A percentile compares a stretch with the other conserved stretches of the same genome.
phyloP scores from a whole-genome alignment of 352 stramenopile genomes.

The Phytopythium boreale region DNA sequence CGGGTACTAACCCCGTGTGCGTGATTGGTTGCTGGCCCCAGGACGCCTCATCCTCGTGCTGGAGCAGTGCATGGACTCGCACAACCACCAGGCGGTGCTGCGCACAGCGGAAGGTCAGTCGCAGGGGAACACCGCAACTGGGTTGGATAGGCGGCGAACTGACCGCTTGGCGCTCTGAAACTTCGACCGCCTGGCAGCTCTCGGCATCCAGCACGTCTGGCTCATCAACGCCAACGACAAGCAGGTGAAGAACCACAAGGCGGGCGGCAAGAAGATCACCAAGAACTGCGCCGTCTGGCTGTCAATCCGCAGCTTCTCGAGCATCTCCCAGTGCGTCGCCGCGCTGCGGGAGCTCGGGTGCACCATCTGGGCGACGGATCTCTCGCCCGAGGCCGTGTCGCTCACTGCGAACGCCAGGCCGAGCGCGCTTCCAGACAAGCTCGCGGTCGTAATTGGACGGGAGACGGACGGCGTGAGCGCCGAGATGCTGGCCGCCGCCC shows the following conservation, averaged over 20 bases:
- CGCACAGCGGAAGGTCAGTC: constrained; percentile 82
- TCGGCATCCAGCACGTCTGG: constrained; percentile 93
- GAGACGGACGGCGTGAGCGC: constrained; percentile 89
- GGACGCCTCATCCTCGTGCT: constrained; percentile 70
- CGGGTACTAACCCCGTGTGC: background rate
- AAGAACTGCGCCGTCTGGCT: constrained; percentile 86
- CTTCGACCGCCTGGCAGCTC: constrained; percentile 34
- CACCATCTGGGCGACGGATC: constrained; percentile 90
- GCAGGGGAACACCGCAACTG: background rate
- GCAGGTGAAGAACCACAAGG: constrained; percentile 68
- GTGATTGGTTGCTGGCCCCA: background rate
- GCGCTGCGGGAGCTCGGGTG: constrained; percentile 55
- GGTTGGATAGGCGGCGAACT: no score
- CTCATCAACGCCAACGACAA: constrained; percentile 61
- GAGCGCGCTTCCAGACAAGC: constrained; percentile 66
- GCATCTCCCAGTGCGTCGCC: constrained; percentile 77
- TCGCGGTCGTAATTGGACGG: constrained; percentile 93
- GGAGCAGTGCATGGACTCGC: constrained; percentile 77
- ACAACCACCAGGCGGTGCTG: constrained; percentile 90
- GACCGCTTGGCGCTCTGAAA: background rate
- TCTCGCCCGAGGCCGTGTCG: constrained; percentile 70
- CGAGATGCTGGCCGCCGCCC: constrained; percentile 85
- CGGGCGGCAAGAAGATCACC: constrained; percentile 69
- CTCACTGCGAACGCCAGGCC: constrained; percentile 40
- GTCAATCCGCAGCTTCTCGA: constrained; percentile 80